Evolutionary conservation across 208 protist genomes (phyloP), one percentile per base, ranked within the genome.

Genomic region (Endotrypanum monterogeii): DNA sequence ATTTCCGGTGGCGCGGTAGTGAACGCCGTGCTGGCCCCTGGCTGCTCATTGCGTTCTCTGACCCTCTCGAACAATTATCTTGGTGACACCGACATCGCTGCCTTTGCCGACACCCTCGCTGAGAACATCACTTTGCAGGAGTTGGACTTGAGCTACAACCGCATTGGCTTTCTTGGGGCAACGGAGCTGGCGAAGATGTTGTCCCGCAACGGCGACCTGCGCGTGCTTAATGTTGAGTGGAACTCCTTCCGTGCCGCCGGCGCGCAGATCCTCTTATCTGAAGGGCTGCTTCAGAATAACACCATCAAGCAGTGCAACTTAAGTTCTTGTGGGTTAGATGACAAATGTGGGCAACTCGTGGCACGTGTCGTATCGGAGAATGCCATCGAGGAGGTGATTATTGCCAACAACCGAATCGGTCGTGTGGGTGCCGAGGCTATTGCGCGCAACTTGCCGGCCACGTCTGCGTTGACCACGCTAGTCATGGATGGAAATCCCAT

Each of bases 91-190:
- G 92, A 98, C 74, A 60, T 95, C 30, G 74, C 74, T 30, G 65
- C 86, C 11, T 94, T 96, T 73, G 73, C 83, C 14, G 90, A 94
- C 28, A 86, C 79, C 18, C 81, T 96, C 6, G 80, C 85, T 1
- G 91, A 96, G 66, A 98, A 98, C 74, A 85, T 89, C 7, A 85
- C 77, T 41, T 74, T 98, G 18, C 81, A 90, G 41, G 72, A 78
- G 54, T 81, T 98, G 37, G 94, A 98, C 77, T 73, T 98, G 28
- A 94, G 87, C 73, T 96, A 95, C 84, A 98, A 98, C 86, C 73
- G 76, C 63, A 89, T 98, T 73, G 86, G 88, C 51, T 91, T 85
- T 69, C 58, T 87, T 28, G 91, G 89, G n/a, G 94, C 92, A 25
- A 63, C 86, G 11, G 88, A 92, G 72, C 60, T 96, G 28, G 85